phyloP scores from a whole-genome alignment of 441 rosid species.

The Populus hybrid region DNA sequence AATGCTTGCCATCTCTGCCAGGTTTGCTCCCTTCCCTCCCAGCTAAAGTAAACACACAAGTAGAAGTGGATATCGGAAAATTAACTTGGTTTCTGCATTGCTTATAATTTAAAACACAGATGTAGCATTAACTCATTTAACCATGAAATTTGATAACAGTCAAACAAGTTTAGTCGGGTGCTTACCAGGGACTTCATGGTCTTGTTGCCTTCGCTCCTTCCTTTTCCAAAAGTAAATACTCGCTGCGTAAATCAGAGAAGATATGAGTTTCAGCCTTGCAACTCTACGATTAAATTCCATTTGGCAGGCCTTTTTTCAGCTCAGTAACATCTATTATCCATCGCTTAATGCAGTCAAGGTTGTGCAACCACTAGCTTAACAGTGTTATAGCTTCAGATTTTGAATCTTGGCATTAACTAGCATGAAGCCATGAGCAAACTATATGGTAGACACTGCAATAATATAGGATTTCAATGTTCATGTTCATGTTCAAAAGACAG shows the following conservation, averaged over 20 bases:
- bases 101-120: background rate
- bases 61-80: background rate
- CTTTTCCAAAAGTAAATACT: constrained; percentile 86
- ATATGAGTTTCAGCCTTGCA: background rate
- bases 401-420: too few relatives aligned
- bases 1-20: constrained; percentile 97
- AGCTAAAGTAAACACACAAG: constrained; percentile 38
- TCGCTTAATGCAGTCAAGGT: background rate
- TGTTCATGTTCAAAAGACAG: too few relatives aligned
- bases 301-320: background rate
- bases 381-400: too few relatives aligned
- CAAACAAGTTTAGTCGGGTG: background rate
- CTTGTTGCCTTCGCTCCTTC: constrained; percentile 93
- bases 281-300: background rate
- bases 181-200: constrained; percentile 93
- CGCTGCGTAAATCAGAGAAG: constrained; percentile 43
- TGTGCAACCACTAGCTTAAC: too few relatives aligned
- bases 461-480: too few relatives aligned
- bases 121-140: too few relatives aligned
- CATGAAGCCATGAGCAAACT: too few relatives aligned
- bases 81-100: background rate
- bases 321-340: background rate
- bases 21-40: constrained; percentile 97
- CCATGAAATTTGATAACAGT: too few relatives aligned
- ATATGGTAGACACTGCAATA: too few relatives aligned